Base-by-base conservation (phyloP, 495 filamentous ascomycete species). In the Gamarada debralockiae region DNA sequence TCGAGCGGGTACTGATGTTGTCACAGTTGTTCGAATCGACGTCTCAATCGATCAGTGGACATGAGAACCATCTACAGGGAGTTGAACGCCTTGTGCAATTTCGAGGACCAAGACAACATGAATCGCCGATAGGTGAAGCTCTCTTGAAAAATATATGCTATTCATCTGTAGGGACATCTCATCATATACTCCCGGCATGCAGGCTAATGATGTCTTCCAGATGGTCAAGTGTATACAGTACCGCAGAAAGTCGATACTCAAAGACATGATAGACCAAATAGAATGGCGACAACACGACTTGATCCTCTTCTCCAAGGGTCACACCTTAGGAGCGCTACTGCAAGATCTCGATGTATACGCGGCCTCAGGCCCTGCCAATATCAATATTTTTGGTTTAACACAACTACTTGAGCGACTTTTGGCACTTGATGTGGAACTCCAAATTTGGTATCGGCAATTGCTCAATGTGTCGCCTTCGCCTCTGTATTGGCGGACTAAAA, bases 191-290 rank as follows among this genome's bases (percentile, higher is more conserved):
- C n/a, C 4, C 18, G n/a, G 37, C 6, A 20, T 39, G 18, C 27
- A 10, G 2, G 13, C 40, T 43, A 22, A 43, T 5, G 10, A 29
- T 4, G 13, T 20, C 9, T 22, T 21, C 13, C 21, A 43, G 40
- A 43, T 43, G 40, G 40, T 43, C 13, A 43, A 43, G 13, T 12
- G 40, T 23, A 20, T 43, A 43, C 40, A 43, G 20, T 43, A 43
- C 18, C 40, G 40, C 15, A 43, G 22, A 43, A 22, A 15, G 21
- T 43, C 40, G 7, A 3, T 43, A 3, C 4, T 43, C 17, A 43
- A 43, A 23, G 40, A 21, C 17, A 20, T 43, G 21, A 23, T 43
- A 3, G 40, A 43, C 20, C 17, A 43, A 43, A 23, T 22, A 12
- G n/a, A 43, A 43, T 43, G 40, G 40, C 21, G 40, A 7, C 15